Evolutionary conservation across 2,329 filamentous ascomycete species (phyloP).

Genomic region (Colletotrichum shisoi): DNA sequence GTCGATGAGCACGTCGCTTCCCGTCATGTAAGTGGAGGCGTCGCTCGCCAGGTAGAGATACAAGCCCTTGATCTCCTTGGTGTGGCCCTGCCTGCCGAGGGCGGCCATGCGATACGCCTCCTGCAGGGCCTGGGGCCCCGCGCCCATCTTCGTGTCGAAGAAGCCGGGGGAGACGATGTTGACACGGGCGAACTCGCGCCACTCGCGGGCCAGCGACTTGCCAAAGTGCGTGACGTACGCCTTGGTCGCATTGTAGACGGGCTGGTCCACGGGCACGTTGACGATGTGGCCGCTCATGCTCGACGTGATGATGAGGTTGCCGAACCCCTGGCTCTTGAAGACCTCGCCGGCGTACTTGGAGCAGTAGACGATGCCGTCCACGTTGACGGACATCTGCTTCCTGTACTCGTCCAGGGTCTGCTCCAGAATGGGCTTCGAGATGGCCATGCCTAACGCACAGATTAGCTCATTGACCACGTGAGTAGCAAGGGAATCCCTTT

Average conservation of each 20-base stretch:
- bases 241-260: slow-evolving; percentile 62
- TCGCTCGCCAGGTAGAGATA: slow-evolving; percentile 63
- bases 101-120: slow-evolving; percentile 60
- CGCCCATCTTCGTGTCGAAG: slow-evolving; percentile 65
- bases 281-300: slow-evolving; percentile 60
- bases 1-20: slow-evolving; percentile 59
- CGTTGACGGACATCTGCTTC: slow-evolving; percentile 62
- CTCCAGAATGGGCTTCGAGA: slow-evolving; percentile 64
- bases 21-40: slow-evolving; percentile 60
- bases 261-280: slow-evolving; percentile 58
- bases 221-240: slow-evolving; percentile 64
- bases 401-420: slow-evolving; percentile 61
- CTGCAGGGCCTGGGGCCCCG: slow-evolving; percentile 52
- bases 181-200: slow-evolving; percentile 65
- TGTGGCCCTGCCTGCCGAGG: slow-evolving; percentile 66
- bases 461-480: accelerated
- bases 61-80: slow-evolving; percentile 70
- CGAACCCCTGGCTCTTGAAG: slow-evolving; percentile 54
- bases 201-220: slow-evolving; percentile 63
- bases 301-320: slow-evolving; percentile 62
- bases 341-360: slow-evolving; percentile 55
- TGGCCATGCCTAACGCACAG: slow-evolving; percentile 52
- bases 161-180: slow-evolving; percentile 64
- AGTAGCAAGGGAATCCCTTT: background rate
- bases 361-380: slow-evolving; percentile 58